phyloP scores from a whole-genome alignment of 768 basidiomycete species.

The Tubosaeta sp. region DNA sequence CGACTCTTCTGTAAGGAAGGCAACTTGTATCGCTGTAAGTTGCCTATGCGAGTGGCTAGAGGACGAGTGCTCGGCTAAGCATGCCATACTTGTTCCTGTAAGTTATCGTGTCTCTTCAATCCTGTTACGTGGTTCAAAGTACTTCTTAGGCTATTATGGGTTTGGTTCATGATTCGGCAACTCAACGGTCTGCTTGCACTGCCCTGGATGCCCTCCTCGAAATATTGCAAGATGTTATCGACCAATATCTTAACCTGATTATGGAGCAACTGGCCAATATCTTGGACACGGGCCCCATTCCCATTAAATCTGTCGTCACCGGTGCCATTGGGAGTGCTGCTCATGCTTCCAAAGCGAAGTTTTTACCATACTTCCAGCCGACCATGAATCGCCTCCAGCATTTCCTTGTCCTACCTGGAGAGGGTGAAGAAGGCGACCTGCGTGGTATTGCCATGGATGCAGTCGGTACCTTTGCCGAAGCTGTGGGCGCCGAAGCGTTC shows the following conservation, averaged over 20 bases:
- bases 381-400: slow-evolving; percentile 86
- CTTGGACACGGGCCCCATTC: slow-evolving; percentile 79
- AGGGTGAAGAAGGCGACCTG: slow-evolving; percentile 91
- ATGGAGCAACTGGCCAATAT: slow-evolving; percentile 91
- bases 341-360: slow-evolving; percentile 88
- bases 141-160: slow-evolving; percentile 74
- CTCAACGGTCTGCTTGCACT: slow-evolving; percentile 92
- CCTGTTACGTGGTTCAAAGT: not conserved
- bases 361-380: slow-evolving; percentile 90
- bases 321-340: slow-evolving; percentile 98
- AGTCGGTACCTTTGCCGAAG: slow-evolving; percentile 97
- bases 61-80: slow-evolving; percentile 84
- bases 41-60: slow-evolving; percentile 98
- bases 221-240: slow-evolving; percentile 86
- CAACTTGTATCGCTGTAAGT: slow-evolving; percentile 92
- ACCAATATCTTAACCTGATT: slow-evolving; percentile 86
- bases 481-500: slow-evolving; percentile 92
- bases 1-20: slow-evolving; percentile 86
- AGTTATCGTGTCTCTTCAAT: slow-evolving; percentile 21
- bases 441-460: slow-evolving; percentile 98
- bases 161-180: slow-evolving; percentile 79
- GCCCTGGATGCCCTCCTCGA: slow-evolving; percentile 96
- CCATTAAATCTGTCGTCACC: slow-evolving; percentile 91
- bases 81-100: slow-evolving; percentile 82
- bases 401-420: slow-evolving; percentile 79